Conservation (phyloP, 495 filamentous ascomycete species). For the Aspergillus olivimuriae region DNA sequence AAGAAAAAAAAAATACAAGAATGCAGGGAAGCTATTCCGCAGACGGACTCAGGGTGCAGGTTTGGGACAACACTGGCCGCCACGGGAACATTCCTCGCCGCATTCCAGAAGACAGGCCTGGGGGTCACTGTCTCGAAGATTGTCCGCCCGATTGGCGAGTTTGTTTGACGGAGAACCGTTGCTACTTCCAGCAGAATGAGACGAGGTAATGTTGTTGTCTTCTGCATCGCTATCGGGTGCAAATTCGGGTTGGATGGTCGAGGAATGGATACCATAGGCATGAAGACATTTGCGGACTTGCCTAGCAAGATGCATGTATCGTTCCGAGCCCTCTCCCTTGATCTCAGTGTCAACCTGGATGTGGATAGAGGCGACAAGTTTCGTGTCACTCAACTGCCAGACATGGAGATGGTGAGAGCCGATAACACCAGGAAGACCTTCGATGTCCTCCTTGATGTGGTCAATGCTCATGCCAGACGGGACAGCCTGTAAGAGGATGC, state of each 20-base stretch:
- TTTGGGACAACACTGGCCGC: conserved; percentile 65
- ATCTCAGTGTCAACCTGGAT: conserved; percentile 78
- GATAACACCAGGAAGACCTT: conserved; percentile 71
- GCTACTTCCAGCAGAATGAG: conserved; percentile 20
- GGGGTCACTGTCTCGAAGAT: conserved; percentile 44
- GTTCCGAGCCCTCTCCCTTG: conserved; percentile 61
- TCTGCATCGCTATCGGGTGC: conserved; percentile 56
- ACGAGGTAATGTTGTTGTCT: conserved; percentile 25
- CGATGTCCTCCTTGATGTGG: conserved; percentile 88
- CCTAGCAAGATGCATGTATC: conserved; percentile 83
- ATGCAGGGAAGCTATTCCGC: background rate
- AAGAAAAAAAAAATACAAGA: background rate
- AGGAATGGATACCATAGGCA: conserved; percentile 94
- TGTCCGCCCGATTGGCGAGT: conserved; percentile 39
- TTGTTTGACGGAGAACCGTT: conserved; percentile 21
- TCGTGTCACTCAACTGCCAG: conserved; percentile 93
- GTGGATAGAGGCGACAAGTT: conserved; percentile 85
- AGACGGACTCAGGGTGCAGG: conserved; percentile 19
- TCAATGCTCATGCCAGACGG: conserved; percentile 80
- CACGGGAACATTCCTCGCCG: conserved; percentile 68
- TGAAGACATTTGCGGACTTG: conserved; percentile 81
- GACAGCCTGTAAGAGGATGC: conserved; percentile 89
- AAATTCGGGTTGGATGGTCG: conserved; percentile 96
- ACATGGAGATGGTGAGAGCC: conserved; percentile 94
- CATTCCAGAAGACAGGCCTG: conserved; percentile 78